Evolutionary conservation across 2,329 filamentous ascomycete genomes (phyloP), one percentile per base, ranked within the genome.

Genomic region (Cladosporium velox): DNA sequence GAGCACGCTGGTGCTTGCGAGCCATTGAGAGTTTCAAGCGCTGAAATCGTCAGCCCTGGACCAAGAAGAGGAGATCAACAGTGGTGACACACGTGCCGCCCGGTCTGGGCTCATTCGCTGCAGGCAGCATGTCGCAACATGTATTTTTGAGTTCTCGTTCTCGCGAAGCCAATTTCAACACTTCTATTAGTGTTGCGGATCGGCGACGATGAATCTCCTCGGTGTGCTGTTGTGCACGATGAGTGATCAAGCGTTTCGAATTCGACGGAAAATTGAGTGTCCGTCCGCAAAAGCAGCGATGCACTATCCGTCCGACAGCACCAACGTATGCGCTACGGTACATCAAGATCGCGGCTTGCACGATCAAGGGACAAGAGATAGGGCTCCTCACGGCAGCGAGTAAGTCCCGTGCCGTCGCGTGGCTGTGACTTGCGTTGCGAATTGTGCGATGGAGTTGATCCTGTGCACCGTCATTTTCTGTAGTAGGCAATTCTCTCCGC

Each of bases 341-440:
- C 30, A 21, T 41, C 34, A 58, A 58, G 55, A 58, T 32, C 21
- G 30, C 30, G 30, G 28, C 28, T 32, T 30, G 49, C 49, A n/a
- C 52, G 28, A 58, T 58, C 32, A 58, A 58, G 55, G 55, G 55
- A 58, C 34, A 28, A 21, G 21, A 28, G 4, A 15, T 58, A 58
- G 55, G 55, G 55, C 55, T 58, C 5, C 32, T 34, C 28, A 11
- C 14, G 55, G 55, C 34, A 21, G 55, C 55, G 55, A 58, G 55
- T 38, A 41, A 58, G 55, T 58, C 28, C 55, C 55, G 55, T 58
- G n/a, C 55, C 32, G 55, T 58, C 55, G 55, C 55, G 55, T 58
- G 55, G 55, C 21, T 35, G 55, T 41, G 55, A 41, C 32, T 24
- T 58, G 55, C 55, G 55, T 58, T 18, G 21, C 34, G n/a, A 15